Evolutionary conservation across 192 early-diverging fungal species (phyloP).

Genomic region (Podila epicladia): DNA sequence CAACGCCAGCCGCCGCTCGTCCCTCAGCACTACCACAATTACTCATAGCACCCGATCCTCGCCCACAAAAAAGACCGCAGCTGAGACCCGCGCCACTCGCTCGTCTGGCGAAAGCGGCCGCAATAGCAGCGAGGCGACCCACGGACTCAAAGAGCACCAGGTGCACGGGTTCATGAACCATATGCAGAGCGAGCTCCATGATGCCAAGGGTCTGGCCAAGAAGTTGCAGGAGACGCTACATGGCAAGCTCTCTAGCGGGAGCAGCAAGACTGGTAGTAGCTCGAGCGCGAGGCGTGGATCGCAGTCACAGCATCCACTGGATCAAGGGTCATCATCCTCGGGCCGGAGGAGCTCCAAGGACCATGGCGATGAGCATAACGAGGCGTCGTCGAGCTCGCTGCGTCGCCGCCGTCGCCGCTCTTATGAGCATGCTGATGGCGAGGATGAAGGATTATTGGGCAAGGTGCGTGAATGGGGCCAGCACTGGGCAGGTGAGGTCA

Average conservation of each 20-base stretch:
- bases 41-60: background rate
- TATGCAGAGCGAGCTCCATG: constrained; percentile 19
- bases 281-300: background rate
- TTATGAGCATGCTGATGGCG: background rate
- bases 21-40: background rate
- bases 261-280: background rate
- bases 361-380: background rate
- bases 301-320: background rate
- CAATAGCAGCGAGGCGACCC: constrained; percentile 21
- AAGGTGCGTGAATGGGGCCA: background rate
- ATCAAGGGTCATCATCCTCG: background rate
- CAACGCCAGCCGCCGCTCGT: background rate
- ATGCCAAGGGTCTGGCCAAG: constrained; percentile 12
- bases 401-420: background rate
- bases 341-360: background rate
- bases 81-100: background rate
- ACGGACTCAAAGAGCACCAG: constrained; percentile 13
- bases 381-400: background rate
- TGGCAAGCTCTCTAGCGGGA: constrained; percentile 8
- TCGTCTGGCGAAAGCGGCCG: constrained; percentile 7
- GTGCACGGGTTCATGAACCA: constrained; percentile 29
- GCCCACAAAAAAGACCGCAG: background rate
- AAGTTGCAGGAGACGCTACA: constrained; percentile 12
- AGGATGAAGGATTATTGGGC: background rate
- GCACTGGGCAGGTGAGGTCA: background rate